phyloP scores from a whole-genome alignment of 257 asterid genomes.

The Coffea canephora region DNA sequence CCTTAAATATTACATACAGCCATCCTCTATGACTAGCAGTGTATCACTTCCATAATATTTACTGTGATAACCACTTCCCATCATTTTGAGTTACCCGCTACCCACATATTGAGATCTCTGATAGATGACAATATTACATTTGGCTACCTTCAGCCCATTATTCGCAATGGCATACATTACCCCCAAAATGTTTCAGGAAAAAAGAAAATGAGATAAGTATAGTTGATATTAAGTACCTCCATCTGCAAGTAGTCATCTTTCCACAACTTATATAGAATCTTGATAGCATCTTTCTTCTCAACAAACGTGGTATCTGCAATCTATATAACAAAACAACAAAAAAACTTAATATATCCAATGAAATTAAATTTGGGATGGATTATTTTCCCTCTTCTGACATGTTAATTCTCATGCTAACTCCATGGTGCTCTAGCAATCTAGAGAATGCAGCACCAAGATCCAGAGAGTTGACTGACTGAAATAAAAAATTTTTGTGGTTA shows the following conservation, averaged over 20 bases:
- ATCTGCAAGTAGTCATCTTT: conserved; percentile 71
- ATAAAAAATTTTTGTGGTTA: neutral
- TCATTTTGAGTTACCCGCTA: too few species aligned
- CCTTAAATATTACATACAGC: too few species aligned
- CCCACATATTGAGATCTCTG: too few species aligned
- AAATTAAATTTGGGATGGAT: neutral
- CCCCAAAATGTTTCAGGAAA: neutral
- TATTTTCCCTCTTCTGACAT: neutral
- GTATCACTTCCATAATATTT: too few species aligned
- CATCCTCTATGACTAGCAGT: neutral
- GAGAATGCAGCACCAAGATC: neutral
- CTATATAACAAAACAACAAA: conserved; percentile 27
- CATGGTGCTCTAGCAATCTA: neutral
- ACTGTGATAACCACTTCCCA: too few species aligned
- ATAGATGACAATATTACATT: neutral
- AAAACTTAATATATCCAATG: neutral
- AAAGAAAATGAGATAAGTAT: neutral
- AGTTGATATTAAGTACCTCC: conserved; percentile 52
- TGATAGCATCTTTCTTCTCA: conserved; percentile 69
- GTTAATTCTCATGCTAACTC: neutral
- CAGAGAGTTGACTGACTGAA: neutral
- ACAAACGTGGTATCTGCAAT: conserved; percentile 72
- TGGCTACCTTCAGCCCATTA: too few species aligned
- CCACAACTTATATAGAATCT: conserved; percentile 76
- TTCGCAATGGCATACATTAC: neutral